Conservation (phyloP, 2,329 filamentous ascomycete species). For the Scleromitrula shiraiana region DNA sequence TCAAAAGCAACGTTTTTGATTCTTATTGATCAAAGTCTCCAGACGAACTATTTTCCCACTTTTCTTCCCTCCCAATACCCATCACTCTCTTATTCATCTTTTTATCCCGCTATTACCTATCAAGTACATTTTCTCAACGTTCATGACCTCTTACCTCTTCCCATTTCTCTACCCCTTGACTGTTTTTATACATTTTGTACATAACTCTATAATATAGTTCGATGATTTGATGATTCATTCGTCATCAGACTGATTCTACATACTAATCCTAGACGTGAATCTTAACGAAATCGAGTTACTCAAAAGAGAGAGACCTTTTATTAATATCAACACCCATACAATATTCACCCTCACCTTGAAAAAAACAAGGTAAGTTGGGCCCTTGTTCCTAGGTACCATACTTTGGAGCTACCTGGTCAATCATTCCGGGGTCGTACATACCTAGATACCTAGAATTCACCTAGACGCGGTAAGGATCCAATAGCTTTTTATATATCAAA, state of each 20-base stretch:
- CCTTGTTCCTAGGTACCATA: conserved; percentile 1
- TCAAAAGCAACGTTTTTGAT: conserved; percentile 1
- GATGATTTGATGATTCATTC: neutral
- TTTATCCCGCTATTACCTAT: too few relatives aligned
- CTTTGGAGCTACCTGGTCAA: neutral
- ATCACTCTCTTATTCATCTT: too few relatives aligned
- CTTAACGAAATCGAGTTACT: conserved; percentile 6
- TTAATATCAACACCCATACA: neutral
- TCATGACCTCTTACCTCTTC: too few relatives aligned
- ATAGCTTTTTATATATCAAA: conserved; percentile 9
- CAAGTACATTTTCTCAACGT: too few relatives aligned
- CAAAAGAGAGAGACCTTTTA: neutral
- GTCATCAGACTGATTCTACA: conserved; percentile 4
- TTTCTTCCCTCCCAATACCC: conserved; percentile 7
- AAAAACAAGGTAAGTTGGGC: too few relatives aligned
- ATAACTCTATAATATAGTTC: neutral
- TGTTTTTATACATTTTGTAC: neutral
- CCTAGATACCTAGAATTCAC: neutral
- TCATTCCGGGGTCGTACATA: conserved; percentile 6
- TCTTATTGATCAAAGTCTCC: conserved; percentile 1
- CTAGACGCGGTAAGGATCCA: conserved; percentile 4
- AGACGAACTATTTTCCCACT: neutral
- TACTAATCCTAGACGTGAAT: neutral
- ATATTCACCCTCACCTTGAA: too few relatives aligned
- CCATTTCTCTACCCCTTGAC: neutral